A percentile compares a stretch with the other conserved stretches of the same genome.
These are phyloP conservation scores for Xylariales sp. DNA, from an alignment of 2,329 filamentous ascomycete species.

Conservation along the genomic window DNA sequence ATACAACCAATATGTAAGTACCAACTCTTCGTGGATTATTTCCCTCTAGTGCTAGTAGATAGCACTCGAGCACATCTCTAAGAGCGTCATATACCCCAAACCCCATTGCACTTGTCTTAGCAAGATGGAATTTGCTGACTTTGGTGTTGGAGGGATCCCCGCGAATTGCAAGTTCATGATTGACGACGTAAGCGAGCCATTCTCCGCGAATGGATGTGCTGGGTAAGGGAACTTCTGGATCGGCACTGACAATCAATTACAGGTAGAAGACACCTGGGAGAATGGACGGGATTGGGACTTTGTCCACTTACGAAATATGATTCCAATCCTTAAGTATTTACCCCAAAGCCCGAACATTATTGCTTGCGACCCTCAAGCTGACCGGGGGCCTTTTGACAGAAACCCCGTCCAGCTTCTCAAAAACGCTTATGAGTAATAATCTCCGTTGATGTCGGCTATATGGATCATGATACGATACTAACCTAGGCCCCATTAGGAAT, in stretches of 20 bases:
- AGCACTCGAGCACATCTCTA: background rate
- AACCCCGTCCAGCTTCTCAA: constrained; percentile 39
- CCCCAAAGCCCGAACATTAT: background rate
- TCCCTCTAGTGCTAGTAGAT: background rate
- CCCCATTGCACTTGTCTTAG: background rate
- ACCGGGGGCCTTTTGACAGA: constrained; percentile 11
- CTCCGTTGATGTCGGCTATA: background rate
- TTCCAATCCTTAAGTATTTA: constrained; percentile 49
- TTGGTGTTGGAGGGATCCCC: constrained; percentile 41
- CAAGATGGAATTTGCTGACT: background rate
- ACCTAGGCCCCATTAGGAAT: constrained; percentile 41
- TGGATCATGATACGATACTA: background rate
- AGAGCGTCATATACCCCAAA: background rate
- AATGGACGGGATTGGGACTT: constrained; percentile 59
- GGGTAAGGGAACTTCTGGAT: background rate
- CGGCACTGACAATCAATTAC: constrained; percentile 46
- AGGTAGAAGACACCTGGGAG: constrained; percentile 64
- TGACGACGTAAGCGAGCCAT: constrained; percentile 36
- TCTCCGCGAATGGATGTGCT: background rate
- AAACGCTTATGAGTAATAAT: constrained; percentile 39
- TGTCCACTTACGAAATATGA: constrained; percentile 61
- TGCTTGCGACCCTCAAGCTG: constrained; percentile 7
- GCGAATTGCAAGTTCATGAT: constrained; percentile 44
- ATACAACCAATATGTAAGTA: constrained; percentile 42
- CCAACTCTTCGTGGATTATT: background rate